Base-by-base conservation (phyloP, 1,284 basidiomycete species). In the Moesziomyces antarcticus region DNA sequence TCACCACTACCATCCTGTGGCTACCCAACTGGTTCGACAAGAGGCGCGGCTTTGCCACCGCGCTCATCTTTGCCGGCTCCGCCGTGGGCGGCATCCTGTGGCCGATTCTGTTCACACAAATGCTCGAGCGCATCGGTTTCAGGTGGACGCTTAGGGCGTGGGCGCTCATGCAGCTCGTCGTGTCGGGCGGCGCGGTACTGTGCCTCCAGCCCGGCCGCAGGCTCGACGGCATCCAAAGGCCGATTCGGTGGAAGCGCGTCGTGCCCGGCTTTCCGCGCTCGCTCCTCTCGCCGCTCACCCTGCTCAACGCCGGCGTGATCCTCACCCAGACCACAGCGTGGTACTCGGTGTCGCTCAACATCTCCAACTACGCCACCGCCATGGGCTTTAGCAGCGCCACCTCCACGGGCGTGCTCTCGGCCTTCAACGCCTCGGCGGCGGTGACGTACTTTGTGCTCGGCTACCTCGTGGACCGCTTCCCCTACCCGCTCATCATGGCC, bases 281-380 rank as follows among this genome's bases (percentile, higher is more conserved):
- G 10, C 51, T 64, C 1, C 14, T 69, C 10, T 55, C 60, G 21
- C 18, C 50, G 1, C 27, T 62, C 6, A 71, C 63, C 5, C 22
- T 74, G 20, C 58, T 73, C 45, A 62, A 66, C 33, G 24, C 54
- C 13, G 43, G 73, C 5, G 58, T 37, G 2, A 42, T 73, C 7
- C 46, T 79, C 24, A 57, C 53, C 7, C 79, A 81, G 47, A 61
- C 78, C 1, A 59, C 59, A 0, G 75, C 66, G 2, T 81, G 65
- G 61, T 74, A 72, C 41, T 75, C 79, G 14, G 60, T 79, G 18
- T 68, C 69, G 21, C 70, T 81, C 50, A 79, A 79, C 60, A 71
- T 81, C 35, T 63, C 71, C 41, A 60, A 73, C 48, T 77, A 76
- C 43, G 50, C 63, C 24, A 56, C 60, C 3, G 71, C 75, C 2